Conservation (phyloP, 331 rosid species). For the Quercus lobata region DNA sequence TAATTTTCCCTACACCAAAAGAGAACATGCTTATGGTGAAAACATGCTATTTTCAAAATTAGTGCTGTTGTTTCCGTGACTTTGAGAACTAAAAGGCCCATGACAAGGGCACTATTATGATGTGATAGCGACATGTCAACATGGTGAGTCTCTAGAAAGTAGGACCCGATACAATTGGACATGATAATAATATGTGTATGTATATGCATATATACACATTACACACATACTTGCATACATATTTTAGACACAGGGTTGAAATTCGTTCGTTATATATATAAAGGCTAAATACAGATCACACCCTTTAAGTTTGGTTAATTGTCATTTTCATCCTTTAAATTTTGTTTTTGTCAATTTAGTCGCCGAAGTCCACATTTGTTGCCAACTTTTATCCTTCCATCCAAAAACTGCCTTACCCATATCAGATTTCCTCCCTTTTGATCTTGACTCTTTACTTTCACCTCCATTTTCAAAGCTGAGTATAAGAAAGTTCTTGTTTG, state of each 20-base stretch:
- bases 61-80: background rate
- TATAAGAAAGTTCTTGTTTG: constrained; percentile 55
- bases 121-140: background rate
- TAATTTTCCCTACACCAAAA: background rate
- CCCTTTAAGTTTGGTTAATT: too few relatives aligned
- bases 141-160: background rate
- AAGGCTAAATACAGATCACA: too few relatives aligned
- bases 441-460: constrained; percentile 19
- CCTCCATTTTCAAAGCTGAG: constrained; percentile 55
- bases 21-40: background rate
- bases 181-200: background rate
- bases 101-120: background rate
- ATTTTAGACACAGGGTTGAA: background rate
- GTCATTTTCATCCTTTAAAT: too few relatives aligned
- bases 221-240: background rate
- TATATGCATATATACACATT: background rate
- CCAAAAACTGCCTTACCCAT: background rate
- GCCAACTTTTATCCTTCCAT: too few relatives aligned
- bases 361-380: too few relatives aligned
- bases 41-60: background rate
- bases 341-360: too few relatives aligned
- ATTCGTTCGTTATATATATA: background rate
- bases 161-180: background rate
- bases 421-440: constrained; percentile 27
- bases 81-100: background rate